Percentiles rank a stretch among this genome's conserved stretches.
phyloP scores from a whole-genome alignment of 768 basidiomycete genomes.

The Aureoboletus auriporus region DNA sequence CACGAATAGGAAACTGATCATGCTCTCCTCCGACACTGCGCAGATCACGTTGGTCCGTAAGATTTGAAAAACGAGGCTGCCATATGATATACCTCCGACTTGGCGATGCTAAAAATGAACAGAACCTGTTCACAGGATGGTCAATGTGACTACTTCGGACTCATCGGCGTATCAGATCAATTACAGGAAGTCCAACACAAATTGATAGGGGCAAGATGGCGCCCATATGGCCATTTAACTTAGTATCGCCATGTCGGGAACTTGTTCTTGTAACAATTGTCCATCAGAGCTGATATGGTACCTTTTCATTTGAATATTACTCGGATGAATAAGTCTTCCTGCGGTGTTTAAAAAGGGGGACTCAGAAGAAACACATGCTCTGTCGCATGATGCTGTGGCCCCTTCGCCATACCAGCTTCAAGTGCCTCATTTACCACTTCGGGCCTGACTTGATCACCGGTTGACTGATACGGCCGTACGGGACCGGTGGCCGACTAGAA shows the following conservation, averaged over 20 bases:
- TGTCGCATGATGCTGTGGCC: background rate
- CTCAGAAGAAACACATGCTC: background rate
- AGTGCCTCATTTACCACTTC: background rate
- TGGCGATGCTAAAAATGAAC: too few species aligned
- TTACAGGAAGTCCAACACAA: background rate
- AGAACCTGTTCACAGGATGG: background rate
- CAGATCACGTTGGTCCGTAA: background rate
- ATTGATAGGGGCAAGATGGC: conserved; percentile 1
- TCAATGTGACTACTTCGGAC: background rate
- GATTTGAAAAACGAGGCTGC: background rate
- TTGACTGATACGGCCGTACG: background rate
- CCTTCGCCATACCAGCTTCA: background rate
- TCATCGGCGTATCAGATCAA: conserved; percentile 1
- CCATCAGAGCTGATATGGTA: background rate
- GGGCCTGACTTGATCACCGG: conserved; percentile 8
- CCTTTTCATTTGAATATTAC: background rate
- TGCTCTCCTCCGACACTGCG: background rate
- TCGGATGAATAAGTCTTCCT: conserved; percentile 9
- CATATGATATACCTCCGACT: background rate
- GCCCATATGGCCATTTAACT: conserved; percentile 6
- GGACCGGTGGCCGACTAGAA: background rate
- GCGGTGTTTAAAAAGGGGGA: background rate
- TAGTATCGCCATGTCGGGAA: conserved; percentile 1
- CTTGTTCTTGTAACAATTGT: background rate
- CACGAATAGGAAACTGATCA: background rate